Base-by-base conservation (phyloP, 2,329 filamentous ascomycete genomes). In the Exserohilum turcica region DNA sequence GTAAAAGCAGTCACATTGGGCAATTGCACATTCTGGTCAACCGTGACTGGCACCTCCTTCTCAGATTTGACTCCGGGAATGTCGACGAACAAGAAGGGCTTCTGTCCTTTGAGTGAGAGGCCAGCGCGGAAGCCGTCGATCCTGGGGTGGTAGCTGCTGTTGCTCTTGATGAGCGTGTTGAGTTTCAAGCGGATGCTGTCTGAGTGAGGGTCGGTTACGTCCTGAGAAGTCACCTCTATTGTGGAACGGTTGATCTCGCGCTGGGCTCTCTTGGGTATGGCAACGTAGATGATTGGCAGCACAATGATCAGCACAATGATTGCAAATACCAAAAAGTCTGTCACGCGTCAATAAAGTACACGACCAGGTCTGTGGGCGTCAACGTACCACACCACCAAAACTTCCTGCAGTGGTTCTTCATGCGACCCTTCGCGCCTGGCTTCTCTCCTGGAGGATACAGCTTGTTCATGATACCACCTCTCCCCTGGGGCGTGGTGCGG, bases 251-350 rank as follows among this genome's bases (percentile, higher is more conserved):
- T 78, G 61, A 86, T 78, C 44, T 79, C 78, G 35, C 69, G 53
- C 61, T 86, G 84, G 29, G 83, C 83, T 52, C 83, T 83, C 28
- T 80, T 78, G 15, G 84, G 84, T 62, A 86, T 83, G 3, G 70
- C 84, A 45, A 86, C 84, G 62, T 80, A 86, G 40, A 86, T 76
- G 33, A 87, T 71, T 33, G 86, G 75, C 33, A 83, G 77, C 15
- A 88, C 79, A 32, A 85, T 75, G 12, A 88, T 71, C 29, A 85
- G 77, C 37, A 81, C 69, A 38, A 85, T 71, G 55, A 78, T 60
- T 51, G 81, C 66, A 45, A 84, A 68, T 13, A 78, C 67, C 52
- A 87, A 74, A 53, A 86, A 63, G 47, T 74, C 71, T 74, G 36
- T 21, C 9, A 35, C 18, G 31, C 6, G 43, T 65, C 28, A 62